Percentiles rank a stretch among this genome's conserved stretches.
These are phyloP conservation scores for Xerocomus spinulosus DNA, from an alignment of 768 basidiomycete genomes.

Conservation along the genomic window DNA sequence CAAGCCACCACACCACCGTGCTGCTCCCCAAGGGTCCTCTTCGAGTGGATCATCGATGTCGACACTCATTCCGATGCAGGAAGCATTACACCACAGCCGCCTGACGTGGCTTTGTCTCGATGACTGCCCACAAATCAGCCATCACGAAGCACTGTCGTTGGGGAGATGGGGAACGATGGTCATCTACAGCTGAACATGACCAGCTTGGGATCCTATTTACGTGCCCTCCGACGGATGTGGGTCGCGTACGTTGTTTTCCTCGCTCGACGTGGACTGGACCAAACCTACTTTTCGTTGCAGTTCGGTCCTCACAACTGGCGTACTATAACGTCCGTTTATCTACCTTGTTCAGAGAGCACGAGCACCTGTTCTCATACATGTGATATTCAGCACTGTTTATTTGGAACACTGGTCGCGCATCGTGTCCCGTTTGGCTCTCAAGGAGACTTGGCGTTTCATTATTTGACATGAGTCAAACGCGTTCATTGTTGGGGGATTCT, in stretches of 20 bases:
- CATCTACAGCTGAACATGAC: conserved; percentile 16
- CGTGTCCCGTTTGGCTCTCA: conserved; percentile 9
- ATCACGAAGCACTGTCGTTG: conserved; percentile 37
- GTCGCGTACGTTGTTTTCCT: conserved; percentile 19
- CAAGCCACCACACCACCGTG: conserved; percentile 9
- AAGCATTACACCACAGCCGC: conserved; percentile 29
- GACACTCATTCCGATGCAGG: conserved; percentile 35
- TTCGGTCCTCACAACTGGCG: conserved; percentile 7
- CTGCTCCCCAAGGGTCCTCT: conserved; percentile 8
- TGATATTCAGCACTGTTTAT: conserved; percentile 1
- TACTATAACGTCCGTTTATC: conserved; percentile 27
- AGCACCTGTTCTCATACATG: conserved; percentile 11
- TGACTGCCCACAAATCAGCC: conserved; percentile 36
- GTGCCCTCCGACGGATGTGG: no score
- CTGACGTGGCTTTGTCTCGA: conserved; percentile 43
- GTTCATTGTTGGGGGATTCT: no score
- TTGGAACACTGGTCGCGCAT: neutral
- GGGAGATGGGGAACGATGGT: conserved; percentile 35
- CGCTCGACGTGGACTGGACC: conserved; percentile 8
- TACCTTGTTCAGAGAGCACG: conserved; percentile 6
- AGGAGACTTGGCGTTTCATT: conserved; percentile 24
- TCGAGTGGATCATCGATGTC: conserved; percentile 25
- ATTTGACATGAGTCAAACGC: no score
- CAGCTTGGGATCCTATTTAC: no score
- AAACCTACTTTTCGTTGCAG: conserved; percentile 17